Conservation (phyloP, 2,329 filamentous ascomycete genomes). For the Dactylellina haptotyla region DNA sequence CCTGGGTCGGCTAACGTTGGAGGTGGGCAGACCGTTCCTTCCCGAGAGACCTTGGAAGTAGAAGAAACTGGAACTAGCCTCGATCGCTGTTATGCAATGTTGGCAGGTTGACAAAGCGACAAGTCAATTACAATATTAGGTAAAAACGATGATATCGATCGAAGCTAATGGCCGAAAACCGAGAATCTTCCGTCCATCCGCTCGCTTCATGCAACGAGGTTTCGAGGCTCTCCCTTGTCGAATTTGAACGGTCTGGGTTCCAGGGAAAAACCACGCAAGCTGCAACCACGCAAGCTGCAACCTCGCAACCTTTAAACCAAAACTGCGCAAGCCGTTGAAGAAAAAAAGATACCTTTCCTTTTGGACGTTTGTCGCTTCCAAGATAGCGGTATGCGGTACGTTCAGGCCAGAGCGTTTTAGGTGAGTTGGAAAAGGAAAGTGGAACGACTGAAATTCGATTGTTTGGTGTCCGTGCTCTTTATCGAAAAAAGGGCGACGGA, state of each 20-base stretch:
- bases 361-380: conserved; percentile 50
- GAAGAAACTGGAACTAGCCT: conserved; percentile 6
- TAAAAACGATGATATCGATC: conserved; percentile 46
- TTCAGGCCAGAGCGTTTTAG: conserved; percentile 7
- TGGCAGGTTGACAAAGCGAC: background rate
- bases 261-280: conserved; percentile 50
- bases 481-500: conserved; percentile 24
- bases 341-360: conserved; percentile 14
- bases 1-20: conserved; percentile 21
- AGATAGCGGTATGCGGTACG: conserved; percentile 36
- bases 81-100: background rate
- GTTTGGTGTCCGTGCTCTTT: conserved; percentile 32
- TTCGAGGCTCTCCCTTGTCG: conserved; percentile 11
- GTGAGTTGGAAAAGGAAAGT: conserved; percentile 30
- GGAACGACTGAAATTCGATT: conserved; percentile 13
- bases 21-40: conserved; percentile 35
- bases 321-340: conserved; percentile 43
- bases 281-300: conserved; percentile 19
- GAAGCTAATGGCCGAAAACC: conserved; percentile 46
- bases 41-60: conserved; percentile 4
- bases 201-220: conserved; percentile 32
- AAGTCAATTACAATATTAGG: conserved; percentile 21
- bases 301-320: conserved; percentile 1
- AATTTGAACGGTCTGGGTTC: conserved; percentile 4
- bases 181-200: conserved; percentile 52